phyloP scores from a whole-genome alignment of 108 stramenopile genomes.

The Nitzschia inconspicua region DNA sequence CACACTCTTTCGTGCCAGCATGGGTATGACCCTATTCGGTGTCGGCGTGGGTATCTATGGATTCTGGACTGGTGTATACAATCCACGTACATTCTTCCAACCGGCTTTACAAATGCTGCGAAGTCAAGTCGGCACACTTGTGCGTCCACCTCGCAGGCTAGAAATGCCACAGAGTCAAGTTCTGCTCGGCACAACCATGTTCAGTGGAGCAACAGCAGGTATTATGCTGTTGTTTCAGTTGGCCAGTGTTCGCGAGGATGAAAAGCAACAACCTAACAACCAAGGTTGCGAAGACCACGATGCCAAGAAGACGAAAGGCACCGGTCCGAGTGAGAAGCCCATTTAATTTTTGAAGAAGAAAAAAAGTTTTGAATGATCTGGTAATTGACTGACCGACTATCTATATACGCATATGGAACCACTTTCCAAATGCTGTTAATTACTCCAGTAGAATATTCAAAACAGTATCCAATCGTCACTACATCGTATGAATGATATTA shows the following conservation, averaged over 20 bases:
- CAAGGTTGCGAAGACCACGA: background rate
- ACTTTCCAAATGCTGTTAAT: no score
- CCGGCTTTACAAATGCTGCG: background rate
- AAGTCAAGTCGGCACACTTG: background rate
- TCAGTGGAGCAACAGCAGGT: slow-evolving; percentile 5
- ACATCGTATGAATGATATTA: no score
- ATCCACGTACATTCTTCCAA: background rate
- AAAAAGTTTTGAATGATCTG: no score
- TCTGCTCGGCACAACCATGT: background rate
- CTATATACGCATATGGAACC: no score
- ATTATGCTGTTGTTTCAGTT: background rate
- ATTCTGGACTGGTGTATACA: background rate
- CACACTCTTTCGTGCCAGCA: background rate
- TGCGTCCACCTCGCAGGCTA: background rate
- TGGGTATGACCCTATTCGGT: slow-evolving; percentile 3
- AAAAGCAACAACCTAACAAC: background rate
- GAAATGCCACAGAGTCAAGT: background rate
- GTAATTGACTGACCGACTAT: no score
- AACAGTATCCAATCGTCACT: no score
- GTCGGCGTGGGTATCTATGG: background rate
- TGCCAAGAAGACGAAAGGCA: background rate
- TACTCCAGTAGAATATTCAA: no score
- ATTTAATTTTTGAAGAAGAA: no score
- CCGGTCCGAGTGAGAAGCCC: background rate
- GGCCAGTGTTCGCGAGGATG: no score